These are phyloP conservation scores for Fusarium devonianum DNA, from an alignment of 2,329 filamentous ascomycete species.

Conservation along the genomic window DNA sequence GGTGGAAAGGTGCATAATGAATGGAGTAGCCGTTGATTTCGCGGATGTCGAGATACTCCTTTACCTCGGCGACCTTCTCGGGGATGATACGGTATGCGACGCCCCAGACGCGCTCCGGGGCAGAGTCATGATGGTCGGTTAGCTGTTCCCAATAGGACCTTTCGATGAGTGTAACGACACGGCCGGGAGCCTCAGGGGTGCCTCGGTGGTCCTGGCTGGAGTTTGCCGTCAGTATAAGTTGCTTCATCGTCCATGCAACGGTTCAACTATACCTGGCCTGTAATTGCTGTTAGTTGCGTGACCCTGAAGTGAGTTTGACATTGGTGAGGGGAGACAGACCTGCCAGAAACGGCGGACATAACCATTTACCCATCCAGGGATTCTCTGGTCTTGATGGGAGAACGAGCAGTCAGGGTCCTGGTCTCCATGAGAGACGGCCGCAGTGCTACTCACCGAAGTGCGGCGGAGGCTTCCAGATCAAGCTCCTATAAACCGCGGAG, in stretches of 20 bases:
- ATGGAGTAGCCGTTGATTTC: constrained; percentile 98
- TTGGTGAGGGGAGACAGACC: constrained; percentile 61
- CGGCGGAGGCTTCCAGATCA: constrained; percentile 98
- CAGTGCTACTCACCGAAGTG: constrained; percentile 76
- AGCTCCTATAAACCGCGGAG: constrained; percentile 61
- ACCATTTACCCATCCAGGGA: constrained; percentile 90
- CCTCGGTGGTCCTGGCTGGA: constrained; percentile 91
- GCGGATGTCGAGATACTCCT: constrained; percentile 90
- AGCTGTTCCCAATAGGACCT: constrained; percentile 82
- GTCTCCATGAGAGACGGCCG: constrained; percentile 5
- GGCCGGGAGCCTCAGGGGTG: constrained; percentile 84
- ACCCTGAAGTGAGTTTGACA: not conserved
- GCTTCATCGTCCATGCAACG: not conserved
- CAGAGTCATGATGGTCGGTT: constrained; percentile 69
- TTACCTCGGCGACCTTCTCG: constrained; percentile 78
- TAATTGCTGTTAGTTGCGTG: constrained; percentile 11
- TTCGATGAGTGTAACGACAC: constrained; percentile 92
- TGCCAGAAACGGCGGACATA: constrained; percentile 99
- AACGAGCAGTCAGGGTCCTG: constrained; percentile 9
- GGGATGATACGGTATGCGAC: constrained; percentile 86
- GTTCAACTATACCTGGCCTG: constrained; percentile 50
- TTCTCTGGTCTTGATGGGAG: constrained; percentile 71
- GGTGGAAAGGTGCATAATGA: constrained; percentile 84
- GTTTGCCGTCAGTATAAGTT: constrained; percentile 1
- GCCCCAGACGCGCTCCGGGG: constrained; percentile 80